Evolutionary conservation across 345 rosid species (phyloP), one percentile per base, ranked within the genome.

Genomic region (Eutrema japonicum): DNA sequence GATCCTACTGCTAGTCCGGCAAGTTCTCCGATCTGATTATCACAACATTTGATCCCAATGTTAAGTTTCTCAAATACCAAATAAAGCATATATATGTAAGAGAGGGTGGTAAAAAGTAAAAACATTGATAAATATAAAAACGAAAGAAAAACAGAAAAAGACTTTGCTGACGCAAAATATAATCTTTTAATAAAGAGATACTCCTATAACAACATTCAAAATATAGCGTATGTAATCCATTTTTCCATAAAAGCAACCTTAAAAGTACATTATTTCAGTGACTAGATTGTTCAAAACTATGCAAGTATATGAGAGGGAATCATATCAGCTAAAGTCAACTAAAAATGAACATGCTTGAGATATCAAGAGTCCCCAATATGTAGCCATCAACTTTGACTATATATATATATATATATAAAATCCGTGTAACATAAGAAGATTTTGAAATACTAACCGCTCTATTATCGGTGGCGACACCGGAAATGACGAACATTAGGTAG

Each of bases 1-100:
- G 98, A 70, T 6, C 99, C 99, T 14, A 95, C 84, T 0, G 98
- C 98, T 51, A 95, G 87, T 26, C 98, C 98, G 2, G 98, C 98
- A 32, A 96, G 94, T 52, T 96, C 97, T 51, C 99, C 99, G 50
- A 92, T 88, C 97, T 95, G 83, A 56, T 59, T 36, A 52, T 56
- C 3, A 4, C 35, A 66, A 42, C 13, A 47, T 35, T 32, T 41
- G 58, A 30, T 26, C 29, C 8, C 5, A 54, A 47, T 49, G 8
- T 47, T 42, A 48, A 40, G 40, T 64, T 53, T 70, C 56, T 70
- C 71, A 36, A 27, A 10, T 29, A 63, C 68, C n/a, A 42, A 70
- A 52, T 3, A 12, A 22, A 22, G 26, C 2, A 22, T 18, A 0
- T 18, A 70, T 47, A 11, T 10, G 4, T 29, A 29, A 59, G 30